These are phyloP conservation scores for Fusarium pilosicola DNA, from an alignment of 2,329 filamentous ascomycete species.

Conservation along the genomic window DNA sequence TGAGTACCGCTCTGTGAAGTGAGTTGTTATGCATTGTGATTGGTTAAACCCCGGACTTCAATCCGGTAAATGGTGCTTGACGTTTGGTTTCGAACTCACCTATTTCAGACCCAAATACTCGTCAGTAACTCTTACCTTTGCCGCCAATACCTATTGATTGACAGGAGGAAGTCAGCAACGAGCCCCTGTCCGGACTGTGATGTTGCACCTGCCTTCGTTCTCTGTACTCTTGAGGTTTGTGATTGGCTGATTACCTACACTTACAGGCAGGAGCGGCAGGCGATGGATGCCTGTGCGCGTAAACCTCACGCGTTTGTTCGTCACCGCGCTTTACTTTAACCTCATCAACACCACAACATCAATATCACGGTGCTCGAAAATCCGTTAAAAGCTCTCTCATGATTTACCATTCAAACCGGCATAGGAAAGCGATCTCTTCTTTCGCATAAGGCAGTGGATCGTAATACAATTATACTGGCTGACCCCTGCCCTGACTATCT, in stretches of 20 bases:
- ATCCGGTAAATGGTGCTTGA: background rate
- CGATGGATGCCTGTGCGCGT: constrained; percentile 19
- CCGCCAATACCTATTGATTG: background rate
- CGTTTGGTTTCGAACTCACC: background rate
- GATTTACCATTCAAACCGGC: background rate
- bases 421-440: constrained; percentile 21
- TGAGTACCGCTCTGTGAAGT: background rate
- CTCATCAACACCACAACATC: background rate
- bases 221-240: background rate
- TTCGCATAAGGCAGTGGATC: constrained; percentile 20
- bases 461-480: constrained; percentile 22
- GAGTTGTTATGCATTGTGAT: background rate
- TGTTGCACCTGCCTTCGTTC: background rate
- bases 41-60: background rate
- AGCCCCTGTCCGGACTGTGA: background rate
- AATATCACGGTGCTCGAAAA: background rate
- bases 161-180: background rate
- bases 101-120: background rate
- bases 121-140: background rate
- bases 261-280: constrained; percentile 16
- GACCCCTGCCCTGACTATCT: constrained; percentile 2
- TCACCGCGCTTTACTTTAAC: background rate
- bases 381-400: background rate
- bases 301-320: constrained; percentile 33
- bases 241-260: constrained; percentile 15